These are phyloP conservation scores for Polygonum maritimum DNA, from an alignment of 148 eudicot species.

Conservation along the genomic window DNA sequence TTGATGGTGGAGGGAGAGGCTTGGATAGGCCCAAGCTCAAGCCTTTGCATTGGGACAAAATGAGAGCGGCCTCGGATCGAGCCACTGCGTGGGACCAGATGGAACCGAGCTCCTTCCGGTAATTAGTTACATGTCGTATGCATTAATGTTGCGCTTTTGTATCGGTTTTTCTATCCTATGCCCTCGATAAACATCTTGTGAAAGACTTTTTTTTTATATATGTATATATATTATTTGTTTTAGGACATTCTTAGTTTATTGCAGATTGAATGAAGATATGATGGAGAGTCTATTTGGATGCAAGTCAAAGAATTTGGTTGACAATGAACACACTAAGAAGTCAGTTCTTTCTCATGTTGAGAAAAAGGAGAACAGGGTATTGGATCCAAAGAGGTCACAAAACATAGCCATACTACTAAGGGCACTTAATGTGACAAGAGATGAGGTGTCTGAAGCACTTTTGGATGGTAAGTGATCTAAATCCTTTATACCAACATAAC, in stretches of 20 bases:
- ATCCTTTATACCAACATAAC: not conserved
- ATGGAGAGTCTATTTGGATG: slow-evolving; percentile 48
- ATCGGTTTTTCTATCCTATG: too few species aligned
- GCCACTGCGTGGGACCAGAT: slow-evolving; percentile 93
- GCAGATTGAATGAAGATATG: slow-evolving; percentile 55
- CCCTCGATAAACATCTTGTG: too few species aligned
- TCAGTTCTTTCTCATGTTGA: slow-evolving; percentile 23
- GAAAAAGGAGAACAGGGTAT: slow-evolving; percentile 34
- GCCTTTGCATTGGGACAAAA: slow-evolving; percentile 97
- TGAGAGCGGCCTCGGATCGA: slow-evolving; percentile 71
- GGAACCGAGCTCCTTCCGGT: slow-evolving; percentile 92
- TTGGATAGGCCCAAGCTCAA: slow-evolving; percentile 53
- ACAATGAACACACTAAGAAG: slow-evolving; percentile 23
- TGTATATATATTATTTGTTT: not conserved
- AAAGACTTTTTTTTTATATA: not conserved
- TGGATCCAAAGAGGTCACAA: slow-evolving; percentile 53
- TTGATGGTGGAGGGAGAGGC: slow-evolving; percentile 25
- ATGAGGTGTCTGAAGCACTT: slow-evolving; percentile 56
- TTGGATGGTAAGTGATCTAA: slow-evolving; percentile 29
- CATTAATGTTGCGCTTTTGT: too few species aligned
- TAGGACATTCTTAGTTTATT: not conserved
- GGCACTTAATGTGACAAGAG: slow-evolving; percentile 47
- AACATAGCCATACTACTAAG: slow-evolving; percentile 45
- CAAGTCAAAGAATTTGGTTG: slow-evolving; percentile 16
- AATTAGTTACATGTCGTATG: slow-evolving; percentile 19